Evolutionary conservation across 2,329 filamentous ascomycete species (phyloP).

Genomic region (Penicillium palitans): DNA sequence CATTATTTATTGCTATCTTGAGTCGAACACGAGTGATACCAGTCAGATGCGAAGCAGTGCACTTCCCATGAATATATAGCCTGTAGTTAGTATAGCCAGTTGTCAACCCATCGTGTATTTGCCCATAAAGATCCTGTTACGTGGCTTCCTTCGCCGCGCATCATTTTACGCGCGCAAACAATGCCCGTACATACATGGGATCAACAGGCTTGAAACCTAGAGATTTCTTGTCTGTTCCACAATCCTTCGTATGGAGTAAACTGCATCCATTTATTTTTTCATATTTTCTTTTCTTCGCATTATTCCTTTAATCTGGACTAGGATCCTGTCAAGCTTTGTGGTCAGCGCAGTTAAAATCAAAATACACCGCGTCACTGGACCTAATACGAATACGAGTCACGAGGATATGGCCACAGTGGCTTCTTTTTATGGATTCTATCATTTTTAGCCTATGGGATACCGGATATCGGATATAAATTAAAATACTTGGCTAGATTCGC

Average conservation of each 20-base stretch:
- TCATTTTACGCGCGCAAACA: not conserved
- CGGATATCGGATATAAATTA: not conserved
- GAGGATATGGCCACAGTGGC: slow-evolving; percentile 23
- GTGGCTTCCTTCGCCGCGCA: slow-evolving; percentile 1
- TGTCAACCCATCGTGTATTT: not conserved
- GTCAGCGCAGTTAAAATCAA: slow-evolving; percentile 19
- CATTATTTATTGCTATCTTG: not conserved
- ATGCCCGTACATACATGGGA: not conserved
- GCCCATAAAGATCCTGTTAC: slow-evolving; percentile 1
- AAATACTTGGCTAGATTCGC: slow-evolving; percentile 4
- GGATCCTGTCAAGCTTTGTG: slow-evolving; percentile 20
- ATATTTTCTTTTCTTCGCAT: not conserved
- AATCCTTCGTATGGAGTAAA: not conserved
- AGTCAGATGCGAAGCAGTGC: not conserved
- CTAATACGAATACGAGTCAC: slow-evolving; percentile 26
- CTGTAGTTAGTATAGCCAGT: not conserved
- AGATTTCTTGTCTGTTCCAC: not conserved
- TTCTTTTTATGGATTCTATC: slow-evolving; percentile 3
- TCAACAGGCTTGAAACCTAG: not conserved
- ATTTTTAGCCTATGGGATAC: not conserved
- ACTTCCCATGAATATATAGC: not conserved
- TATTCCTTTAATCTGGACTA: not conserved
- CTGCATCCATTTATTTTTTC: not conserved
- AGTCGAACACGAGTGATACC: not conserved
- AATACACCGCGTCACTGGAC: slow-evolving; percentile 21